Base-by-base conservation (phyloP, 1,284 basidiomycete genomes). In the Rhodotorula sp. region DNA sequence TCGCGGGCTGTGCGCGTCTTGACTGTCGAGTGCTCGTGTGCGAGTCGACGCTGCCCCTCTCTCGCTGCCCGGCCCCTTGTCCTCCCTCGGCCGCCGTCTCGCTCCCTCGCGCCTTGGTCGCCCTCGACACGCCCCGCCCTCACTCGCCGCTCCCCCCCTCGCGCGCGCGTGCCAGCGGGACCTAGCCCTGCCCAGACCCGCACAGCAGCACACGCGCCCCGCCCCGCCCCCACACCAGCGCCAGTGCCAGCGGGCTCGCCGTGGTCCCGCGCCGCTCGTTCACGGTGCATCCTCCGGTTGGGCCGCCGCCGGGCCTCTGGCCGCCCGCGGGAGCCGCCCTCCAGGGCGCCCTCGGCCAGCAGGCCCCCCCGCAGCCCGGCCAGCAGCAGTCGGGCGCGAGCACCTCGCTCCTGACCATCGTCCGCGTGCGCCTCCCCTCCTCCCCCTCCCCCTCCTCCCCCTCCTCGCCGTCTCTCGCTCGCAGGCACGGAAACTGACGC, bases 271-370 rank as follows among this genome's bases (percentile, higher is more conserved):
- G 52, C 16, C 52, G 25, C 52, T 10, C 50, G 23, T 12, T 53
- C 53, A 54, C 53, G 53, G 53, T 54, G 57, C 44, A 44, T 57
- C 44, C 57, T 17, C 57, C 57, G 14, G 41, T 58, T 44, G 68
- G 68, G 12, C 70, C 70, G 19, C 70, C 70, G 27, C 70, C 70
- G 34, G 70, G 70, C 50, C 63, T 72, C 19, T 68, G 66, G 63
- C 66, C 65, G 16, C 50, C 57, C 17, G 42, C n/a, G 16, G 48
- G 34, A 49, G 59, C 49, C n/a, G 45, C 46, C 45, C 56, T 12
- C 27, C 7, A 23, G 48, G 27, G 14, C 61, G 42, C 34, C 44
- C 58, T 46, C 58, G 45, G 63, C 46, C 45, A 44, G 21, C 54
- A 64, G 21, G 25, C 45, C 44, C 63, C 41, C 14, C 42, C 12